Percentiles rank a stretch among this genome's conserved stretches.
Evolutionary conservation across 371 early-diverging fungal genomes (phyloP).

Genomic region (Syncephalastrum monosporum): DNA sequence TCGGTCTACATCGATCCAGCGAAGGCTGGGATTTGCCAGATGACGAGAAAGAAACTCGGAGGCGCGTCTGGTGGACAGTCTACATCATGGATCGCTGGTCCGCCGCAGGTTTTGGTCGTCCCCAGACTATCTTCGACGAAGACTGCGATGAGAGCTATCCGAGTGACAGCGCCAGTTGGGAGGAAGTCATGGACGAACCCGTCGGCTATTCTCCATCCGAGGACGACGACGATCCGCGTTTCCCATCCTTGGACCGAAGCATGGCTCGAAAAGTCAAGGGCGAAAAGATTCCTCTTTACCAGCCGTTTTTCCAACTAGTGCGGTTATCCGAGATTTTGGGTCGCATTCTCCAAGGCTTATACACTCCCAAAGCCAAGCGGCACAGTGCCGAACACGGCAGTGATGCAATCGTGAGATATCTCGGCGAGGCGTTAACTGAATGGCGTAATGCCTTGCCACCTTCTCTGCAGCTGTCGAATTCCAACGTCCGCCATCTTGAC

Average conservation of each 20-base stretch:
- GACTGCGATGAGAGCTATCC: conserved; percentile 48
- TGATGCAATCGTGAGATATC: conserved; percentile 44
- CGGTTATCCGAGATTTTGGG: conserved; percentile 50
- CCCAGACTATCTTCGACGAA: conserved; percentile 54
- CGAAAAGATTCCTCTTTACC: conserved; percentile 42
- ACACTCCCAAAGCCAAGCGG: conserved; percentile 48
- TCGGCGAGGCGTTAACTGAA: conserved; percentile 41
- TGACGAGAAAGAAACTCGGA: conserved; percentile 58
- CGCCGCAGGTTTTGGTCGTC: conserved; percentile 49
- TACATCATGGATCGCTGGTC: conserved; percentile 62
- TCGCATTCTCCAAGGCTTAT: conserved; percentile 42
- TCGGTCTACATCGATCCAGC: conserved; percentile 65
- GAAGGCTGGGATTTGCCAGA: conserved; percentile 50
- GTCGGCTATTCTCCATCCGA: neutral
- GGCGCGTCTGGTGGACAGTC: conserved; percentile 67
- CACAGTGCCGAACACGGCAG: conserved; percentile 48
- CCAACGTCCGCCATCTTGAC: conserved; percentile 30
- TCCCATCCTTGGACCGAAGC: conserved; percentile 36
- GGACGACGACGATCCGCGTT: conserved; percentile 18
- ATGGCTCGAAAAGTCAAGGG: conserved; percentile 33
- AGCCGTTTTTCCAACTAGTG: conserved; percentile 46
- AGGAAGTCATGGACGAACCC: conserved; percentile 44
- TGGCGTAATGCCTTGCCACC: conserved; percentile 44
- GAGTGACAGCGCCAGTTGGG: conserved; percentile 38
- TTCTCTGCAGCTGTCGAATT: conserved; percentile 34